These are phyloP conservation scores for Trichomonas gallinae DNA, from an alignment of 208 protist genomes.

Conservation along the genomic window DNA sequence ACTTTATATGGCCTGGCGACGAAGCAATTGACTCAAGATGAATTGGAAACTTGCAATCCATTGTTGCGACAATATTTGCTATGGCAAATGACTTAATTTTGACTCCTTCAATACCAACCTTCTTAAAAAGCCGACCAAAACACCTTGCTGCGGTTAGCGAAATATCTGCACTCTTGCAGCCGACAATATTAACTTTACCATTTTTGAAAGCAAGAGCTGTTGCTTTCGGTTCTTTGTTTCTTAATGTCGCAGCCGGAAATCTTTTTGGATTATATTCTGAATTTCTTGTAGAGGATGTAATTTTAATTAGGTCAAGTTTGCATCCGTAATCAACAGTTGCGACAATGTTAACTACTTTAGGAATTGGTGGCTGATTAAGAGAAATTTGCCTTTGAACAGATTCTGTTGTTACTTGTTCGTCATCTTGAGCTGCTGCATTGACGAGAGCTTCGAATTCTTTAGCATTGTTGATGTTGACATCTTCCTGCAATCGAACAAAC, in stretches of 20 bases:
- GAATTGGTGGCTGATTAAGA: no score
- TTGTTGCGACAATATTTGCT: background rate
- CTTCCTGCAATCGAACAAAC: no score
- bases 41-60: background rate
- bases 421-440: no score
- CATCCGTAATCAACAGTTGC: slow-evolving; percentile 33
- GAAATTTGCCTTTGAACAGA: no score
- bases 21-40: background rate
- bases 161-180: background rate
- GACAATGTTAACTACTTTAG: background rate
- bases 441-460: no score
- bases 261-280: slow-evolving; percentile 74
- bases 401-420: no score
- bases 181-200: slow-evolving; percentile 59
- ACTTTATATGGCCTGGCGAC: background rate
- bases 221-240: slow-evolving; percentile 66
- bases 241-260: slow-evolving; percentile 65
- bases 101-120: background rate
- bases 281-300: slow-evolving; percentile 59
- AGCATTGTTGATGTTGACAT: no score
- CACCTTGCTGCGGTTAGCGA: background rate
- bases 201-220: slow-evolving; percentile 64
- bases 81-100: background rate
- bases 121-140: background rate
- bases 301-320: slow-evolving; percentile 57